These are phyloP conservation scores for Mucor irregularis DNA, from an alignment of 371 early-diverging fungal species.

Conservation along the genomic window DNA sequence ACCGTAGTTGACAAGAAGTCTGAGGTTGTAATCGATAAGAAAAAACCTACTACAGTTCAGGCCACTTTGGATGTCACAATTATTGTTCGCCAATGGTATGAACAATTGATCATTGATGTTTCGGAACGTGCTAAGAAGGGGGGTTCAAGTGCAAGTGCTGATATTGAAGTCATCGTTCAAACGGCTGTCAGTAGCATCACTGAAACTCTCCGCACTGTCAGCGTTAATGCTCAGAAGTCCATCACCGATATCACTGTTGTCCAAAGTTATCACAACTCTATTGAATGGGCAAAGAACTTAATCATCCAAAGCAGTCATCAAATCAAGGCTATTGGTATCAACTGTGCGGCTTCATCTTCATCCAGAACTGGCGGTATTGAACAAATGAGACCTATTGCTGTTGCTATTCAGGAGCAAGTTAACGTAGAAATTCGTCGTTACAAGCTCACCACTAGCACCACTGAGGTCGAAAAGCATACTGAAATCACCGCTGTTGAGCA, in stretches of 20 bases:
- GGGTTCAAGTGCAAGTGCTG: constrained; percentile 24
- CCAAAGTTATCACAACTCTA: constrained; percentile 22
- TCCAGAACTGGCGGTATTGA: constrained; percentile 31
- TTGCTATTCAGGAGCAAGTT: constrained; percentile 26
- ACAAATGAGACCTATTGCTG: constrained; percentile 31
- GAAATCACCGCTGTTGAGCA: constrained; percentile 16
- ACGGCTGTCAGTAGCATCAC: constrained; percentile 21
- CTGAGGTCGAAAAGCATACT: constrained; percentile 7
- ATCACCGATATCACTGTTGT: constrained; percentile 14
- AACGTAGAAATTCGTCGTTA: constrained; percentile 24
- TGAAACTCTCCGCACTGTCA: constrained; percentile 19
- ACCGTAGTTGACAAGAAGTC: neutral
- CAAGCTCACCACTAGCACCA: constrained; percentile 13
- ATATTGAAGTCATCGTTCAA: constrained; percentile 34
- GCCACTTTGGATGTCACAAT: constrained; percentile 22
- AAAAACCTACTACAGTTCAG: constrained; percentile 8
- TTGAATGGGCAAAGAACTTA: constrained; percentile 28
- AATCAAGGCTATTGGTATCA: constrained; percentile 27
- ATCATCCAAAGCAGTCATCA: constrained; percentile 27
- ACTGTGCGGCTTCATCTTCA: constrained; percentile 19
- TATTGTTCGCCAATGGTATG: constrained; percentile 35
- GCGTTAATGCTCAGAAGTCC: constrained; percentile 17
- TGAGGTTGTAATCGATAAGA: constrained; percentile 3
- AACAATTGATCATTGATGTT: constrained; percentile 28
- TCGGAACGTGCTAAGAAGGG: constrained; percentile 34